Base-by-base conservation (phyloP, 345 rosid species). In the Eucalyptus erythrocorys region DNA sequence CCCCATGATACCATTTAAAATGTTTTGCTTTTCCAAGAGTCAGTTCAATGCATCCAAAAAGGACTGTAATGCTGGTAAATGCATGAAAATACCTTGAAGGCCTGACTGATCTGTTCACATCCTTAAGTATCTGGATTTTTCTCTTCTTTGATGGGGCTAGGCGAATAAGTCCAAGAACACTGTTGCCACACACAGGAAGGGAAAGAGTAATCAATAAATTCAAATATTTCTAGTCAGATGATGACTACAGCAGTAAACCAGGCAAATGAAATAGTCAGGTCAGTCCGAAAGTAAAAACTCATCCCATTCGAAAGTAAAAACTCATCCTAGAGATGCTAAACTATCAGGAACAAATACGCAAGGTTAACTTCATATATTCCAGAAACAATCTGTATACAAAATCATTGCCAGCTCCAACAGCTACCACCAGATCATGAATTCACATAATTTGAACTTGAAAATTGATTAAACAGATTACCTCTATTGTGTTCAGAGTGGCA, bases 401-500 rank as follows among this genome's bases (percentile, higher is more conserved):
- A 34, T 42, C 21, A 34, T 68, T 68, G 81, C 43, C 43, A 71
- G 43, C 81, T 71, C 8, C 81, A 71, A 37, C 81, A 71, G 40
- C 43, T 37, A 34, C 45, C 45, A 5, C 81, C 81, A 19, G 45
- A 37, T 37, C 45, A 71, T 71, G 81, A 71, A 71, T 34, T 71
- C 45, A 5, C 26, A 71, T 34, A 71, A 71, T 71, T 71, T 37
- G 45, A 71, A 71, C 81, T 37, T 17, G 48, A 4, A 76, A 49
- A 26, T 4, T 4, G 64, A 3, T 76, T 37, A 37, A 37, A 40
- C 82, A 21, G 27, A 76, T 43, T 85, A 96, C 99, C 99, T 97
- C 98, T 5, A 95, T 24, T 14, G 92, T 87, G 87, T 97, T 97
- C 71, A 95, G 81, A 87, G 94, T 88, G 61, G 88, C 93, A 85